These are phyloP conservation scores for Fraxinus americana DNA, from an alignment of 257 asterid genomes.

Conservation along the genomic window DNA sequence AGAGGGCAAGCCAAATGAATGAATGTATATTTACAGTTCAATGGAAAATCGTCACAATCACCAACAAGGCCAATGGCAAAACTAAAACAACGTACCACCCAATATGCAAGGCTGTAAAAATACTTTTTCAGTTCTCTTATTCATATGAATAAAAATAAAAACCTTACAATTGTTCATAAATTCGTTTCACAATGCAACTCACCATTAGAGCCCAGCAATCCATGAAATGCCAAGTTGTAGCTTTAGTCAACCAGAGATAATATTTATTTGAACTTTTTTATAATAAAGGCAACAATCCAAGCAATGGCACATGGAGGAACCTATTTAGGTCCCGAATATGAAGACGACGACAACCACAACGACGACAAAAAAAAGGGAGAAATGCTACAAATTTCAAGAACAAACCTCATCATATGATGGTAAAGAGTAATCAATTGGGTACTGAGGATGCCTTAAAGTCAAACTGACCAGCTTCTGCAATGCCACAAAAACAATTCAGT, in stretches of 20 bases:
- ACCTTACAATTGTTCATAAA: neutral
- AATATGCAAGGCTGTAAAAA: neutral
- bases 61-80: neutral
- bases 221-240: neutral
- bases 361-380: too few species aligned
- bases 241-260: slow-evolving; percentile 2
- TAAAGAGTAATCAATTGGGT: slow-evolving; percentile 73
- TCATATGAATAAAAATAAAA: neutral
- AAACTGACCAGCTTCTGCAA: slow-evolving; percentile 79
- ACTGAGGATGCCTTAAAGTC: slow-evolving; percentile 75
- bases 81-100: neutral
- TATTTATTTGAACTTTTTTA: neutral
- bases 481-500: slow-evolving; percentile 35
- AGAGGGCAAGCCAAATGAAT: slow-evolving; percentile 21
- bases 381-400: neutral
- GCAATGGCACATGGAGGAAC: slow-evolving; percentile 6
- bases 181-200: neutral
- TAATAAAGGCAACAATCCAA: neutral
- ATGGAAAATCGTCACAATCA: neutral
- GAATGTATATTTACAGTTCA: neutral
- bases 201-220: neutral
- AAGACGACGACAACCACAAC: too few species aligned
- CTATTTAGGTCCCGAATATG: slow-evolving; percentile 7
- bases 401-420: slow-evolving; percentile 87
- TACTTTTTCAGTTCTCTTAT: neutral